Evolutionary conservation across 345 rosid genomes (phyloP), one percentile per base, ranked within the genome.

Genomic region (Eucalyptus curtisii): DNA sequence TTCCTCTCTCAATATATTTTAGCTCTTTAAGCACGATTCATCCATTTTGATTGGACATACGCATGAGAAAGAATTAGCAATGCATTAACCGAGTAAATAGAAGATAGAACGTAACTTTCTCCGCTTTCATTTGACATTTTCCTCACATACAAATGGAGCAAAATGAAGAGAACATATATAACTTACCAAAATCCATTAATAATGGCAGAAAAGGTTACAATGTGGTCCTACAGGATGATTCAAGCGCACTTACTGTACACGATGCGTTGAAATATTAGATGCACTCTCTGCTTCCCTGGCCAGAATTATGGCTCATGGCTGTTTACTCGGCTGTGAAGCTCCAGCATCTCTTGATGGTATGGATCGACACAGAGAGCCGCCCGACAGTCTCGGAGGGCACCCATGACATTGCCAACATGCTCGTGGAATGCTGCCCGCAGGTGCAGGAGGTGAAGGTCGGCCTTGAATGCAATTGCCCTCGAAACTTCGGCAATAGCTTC

Each of bases 331-430:
- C 94, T 95, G 91, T 93, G 99, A 85, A 98, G 97, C 89, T 97
- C 99, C 57, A 95, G 91, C 98, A 96, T 96, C 90, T 98, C 99
- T 91, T 93, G 99, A 91, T 98, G 98, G 85, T 95, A 94, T 37
- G 99, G 99, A 80, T 98, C 99, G 1, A 98, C 95, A 13, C 97
- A 97, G 45, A 98, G 98, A 71, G 99, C 99, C 2, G 99, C 99
- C 48, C 99, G 97, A 88, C 99, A 98, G 90, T 98, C 99, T 48
- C 98, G 89, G 17, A 95, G 92, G 3, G 97, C 99, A 22, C 93
- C 95, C 48, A 90, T 30, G 2, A 92, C 98, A 87, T 97, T 97
- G 6, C 98, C 96, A 0, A 92, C 90, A 48, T 97, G 98, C 94
- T 98, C 99, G 4, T 97, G 96, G 91, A 98, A 98, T 42, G 99